Base-by-base conservation (phyloP, 805 yeast genomes). In the Starmerella stigmatis region DNA sequence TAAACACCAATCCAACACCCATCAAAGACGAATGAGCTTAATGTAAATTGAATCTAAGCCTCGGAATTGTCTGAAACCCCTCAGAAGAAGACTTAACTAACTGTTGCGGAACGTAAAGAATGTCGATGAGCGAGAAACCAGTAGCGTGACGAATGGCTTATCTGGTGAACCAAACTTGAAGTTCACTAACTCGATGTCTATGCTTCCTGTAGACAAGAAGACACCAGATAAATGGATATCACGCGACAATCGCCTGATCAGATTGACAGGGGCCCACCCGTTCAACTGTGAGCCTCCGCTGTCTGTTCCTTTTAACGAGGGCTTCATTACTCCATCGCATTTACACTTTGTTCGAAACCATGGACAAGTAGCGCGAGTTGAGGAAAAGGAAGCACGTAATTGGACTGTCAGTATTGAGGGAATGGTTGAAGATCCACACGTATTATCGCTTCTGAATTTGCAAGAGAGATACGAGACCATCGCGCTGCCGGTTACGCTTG, bases 261-360 rank as follows among this genome's bases (percentile, higher is more conserved):
- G 53, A 3, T 28, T 64, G 8, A 64, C 67, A 1, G 66, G 66
- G 4, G 48, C 61, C 5, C 66, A 64, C 45, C 66, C 67, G 5
- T 61, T 64, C 50, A 64, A 64, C 45, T 47, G 54, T 29, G 66
- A 64, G 49, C 55, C 66, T 8, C 65, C 65, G 5, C 48, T 61
- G 7, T 29, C 61, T 2, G 43, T 52, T 10, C 51, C 60, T 5
- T 63, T 56, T 42, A 48, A 56, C 11, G 50, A 56, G 23, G 66
- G 66, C 3, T 64, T 64, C 39, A 46, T 64, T 16, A 64, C 67
- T 0, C 63, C 66, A 4, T 52, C 61, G 3, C 38, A 53, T 5
- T 39, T 64, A 15, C 66, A 64, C 45, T 64, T 56, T 54, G 67
- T 64, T 27, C 57, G 67, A 47, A 64, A 61, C 45, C 67, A 64